A percentile compares a stretch with the other conserved stretches of the same genome.
phyloP scores from a whole-genome alignment of 768 basidiomycete genomes.

The Termitomyces sp. region DNA sequence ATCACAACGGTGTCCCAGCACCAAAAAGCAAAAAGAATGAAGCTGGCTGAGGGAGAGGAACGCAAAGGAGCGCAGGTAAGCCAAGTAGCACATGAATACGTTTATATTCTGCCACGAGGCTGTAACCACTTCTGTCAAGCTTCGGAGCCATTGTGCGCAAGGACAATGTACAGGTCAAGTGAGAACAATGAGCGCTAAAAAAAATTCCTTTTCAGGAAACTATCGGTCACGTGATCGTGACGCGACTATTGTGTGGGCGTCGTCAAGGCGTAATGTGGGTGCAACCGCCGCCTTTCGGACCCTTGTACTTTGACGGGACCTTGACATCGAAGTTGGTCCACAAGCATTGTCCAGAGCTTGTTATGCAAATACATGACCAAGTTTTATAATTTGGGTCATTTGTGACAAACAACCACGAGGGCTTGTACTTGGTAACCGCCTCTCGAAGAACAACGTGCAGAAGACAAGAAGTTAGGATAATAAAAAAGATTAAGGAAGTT shows the following conservation, averaged over 20 bases:
- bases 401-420: neutral
- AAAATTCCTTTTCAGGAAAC: conserved; percentile 1
- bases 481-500: neutral
- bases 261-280: neutral
- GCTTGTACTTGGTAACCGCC: neutral
- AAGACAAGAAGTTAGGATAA: neutral
- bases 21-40: conserved; percentile 16
- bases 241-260: conserved; percentile 9
- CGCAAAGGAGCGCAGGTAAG: neutral
- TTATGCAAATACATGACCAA: neutral
- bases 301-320: neutral
- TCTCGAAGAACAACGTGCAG: neutral
- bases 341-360: neutral
- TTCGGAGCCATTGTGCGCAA: conserved; percentile 10
- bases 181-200: conserved; percentile 14
- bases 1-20: conserved; percentile 26
- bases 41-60: conserved; percentile 3
- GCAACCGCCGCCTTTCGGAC: conserved; percentile 2
- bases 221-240: conserved; percentile 5
- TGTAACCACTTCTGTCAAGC: neutral
- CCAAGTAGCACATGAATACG: neutral
- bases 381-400: conserved; percentile 2
- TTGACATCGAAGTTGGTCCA: neutral
- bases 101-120: conserved; percentile 10
- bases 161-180: conserved; percentile 9